Evolutionary conservation across 2,329 filamentous ascomycete species (phyloP), one percentile per base, ranked within the genome.

Genomic region (Fusarium solani-melongenae): DNA sequence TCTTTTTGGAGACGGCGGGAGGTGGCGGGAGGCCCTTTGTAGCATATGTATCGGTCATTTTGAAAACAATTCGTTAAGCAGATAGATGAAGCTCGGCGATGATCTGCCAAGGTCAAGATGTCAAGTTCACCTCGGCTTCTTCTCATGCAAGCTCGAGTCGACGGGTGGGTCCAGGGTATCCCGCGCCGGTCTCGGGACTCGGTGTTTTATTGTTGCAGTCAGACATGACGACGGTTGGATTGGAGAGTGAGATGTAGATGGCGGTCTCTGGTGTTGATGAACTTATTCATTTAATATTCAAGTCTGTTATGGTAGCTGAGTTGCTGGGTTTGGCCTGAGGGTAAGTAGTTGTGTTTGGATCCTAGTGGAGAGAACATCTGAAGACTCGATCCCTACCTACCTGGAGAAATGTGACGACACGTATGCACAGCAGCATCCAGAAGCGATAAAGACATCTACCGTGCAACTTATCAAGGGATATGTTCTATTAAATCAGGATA

Each of bases 1-100:
- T 92, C 70, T 86, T 88, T 70, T 86, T 85, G 24, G 94, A 96
- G 67, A 95, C 83, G 51, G 78, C 8, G 7, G 85, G 83, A n/a
- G 83, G 78, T 5, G 84, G 78, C 12, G 84, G 79, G 15, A 86
- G 81, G 51, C 81, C 81, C 44, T 74, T 76, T 10, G 82, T 83
- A 17, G 75, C 64, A 64, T 83, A 83, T 3, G 60, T 64, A 20
- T 79, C 71, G 41, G 74, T 58, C 79, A 81, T 81, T 5, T 7
- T 27, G 29, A 24, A 14, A 17, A 20, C 6, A 14, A 10, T 55
- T 24, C 4, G 8, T 33, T 44, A 22, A 29, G 12, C 1, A 41
- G 31, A 33, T 22, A 33, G 11, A 27, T 38, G 22, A n/a, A 49
- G 12, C 2, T 17, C 36, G 49, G 24, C 4, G 12, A 17, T 34